A percentile compares a stretch with the other conserved stretches of the same genome.
phyloP scores from a whole-genome alignment of 306 rosid genomes.

The Oxytropis ochrocephala region DNA sequence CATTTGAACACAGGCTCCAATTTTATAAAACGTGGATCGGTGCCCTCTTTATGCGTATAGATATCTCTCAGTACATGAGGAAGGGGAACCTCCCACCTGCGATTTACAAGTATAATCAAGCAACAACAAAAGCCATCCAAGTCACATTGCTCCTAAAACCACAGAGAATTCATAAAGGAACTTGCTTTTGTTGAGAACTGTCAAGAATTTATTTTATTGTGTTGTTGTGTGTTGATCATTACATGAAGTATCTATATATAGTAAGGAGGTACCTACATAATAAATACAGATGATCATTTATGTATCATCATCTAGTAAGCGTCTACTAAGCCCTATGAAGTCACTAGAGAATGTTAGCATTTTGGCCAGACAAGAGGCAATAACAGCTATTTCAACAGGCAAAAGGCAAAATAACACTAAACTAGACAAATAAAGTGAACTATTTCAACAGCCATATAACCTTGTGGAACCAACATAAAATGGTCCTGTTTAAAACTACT shows the following conservation, averaged over 20 bases:
- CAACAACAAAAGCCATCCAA: conserved; percentile 15
- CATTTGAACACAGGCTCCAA: conserved; percentile 76
- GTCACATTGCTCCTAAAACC: conserved; percentile 6
- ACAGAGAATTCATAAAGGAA: background rate
- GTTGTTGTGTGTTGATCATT: too few species aligned
- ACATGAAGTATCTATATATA: too few species aligned
- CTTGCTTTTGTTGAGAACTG: background rate
- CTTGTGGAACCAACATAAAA: background rate
- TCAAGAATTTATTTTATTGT: too few species aligned
- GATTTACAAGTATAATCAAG: conserved; percentile 24
- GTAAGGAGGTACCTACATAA: too few species aligned
- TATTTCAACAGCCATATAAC: background rate
- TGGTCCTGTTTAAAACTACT: background rate
- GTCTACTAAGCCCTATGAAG: too few species aligned
- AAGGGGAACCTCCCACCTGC: conserved; percentile 95
- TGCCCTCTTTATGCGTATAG: conserved; percentile 50
- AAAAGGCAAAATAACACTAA: background rate
- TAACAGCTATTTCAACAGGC: background rate
- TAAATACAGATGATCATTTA: too few species aligned
- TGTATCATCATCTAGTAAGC: too few species aligned
- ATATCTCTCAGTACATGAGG: conserved; percentile 53
- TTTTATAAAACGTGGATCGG: conserved; percentile 88
- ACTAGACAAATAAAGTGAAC: background rate
- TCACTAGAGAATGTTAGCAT: too few species aligned
- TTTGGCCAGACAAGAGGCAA: background rate